Evolutionary conservation across 768 basidiomycete genomes (phyloP).

Genomic region (Tylopilus rubrobrunneus): DNA sequence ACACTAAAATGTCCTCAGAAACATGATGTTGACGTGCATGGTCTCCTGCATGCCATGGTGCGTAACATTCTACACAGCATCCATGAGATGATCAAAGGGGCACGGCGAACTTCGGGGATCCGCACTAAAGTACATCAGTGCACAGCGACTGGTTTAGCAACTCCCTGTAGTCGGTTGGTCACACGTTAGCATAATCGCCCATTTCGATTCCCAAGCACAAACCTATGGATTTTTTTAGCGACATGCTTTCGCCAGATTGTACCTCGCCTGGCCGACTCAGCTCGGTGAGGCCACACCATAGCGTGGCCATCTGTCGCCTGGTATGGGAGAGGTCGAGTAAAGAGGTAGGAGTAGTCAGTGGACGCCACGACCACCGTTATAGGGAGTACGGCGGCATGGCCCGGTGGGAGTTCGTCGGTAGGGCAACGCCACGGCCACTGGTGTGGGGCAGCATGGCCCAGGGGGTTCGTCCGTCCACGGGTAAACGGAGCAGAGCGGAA

Average conservation of each 20-base stretch:
- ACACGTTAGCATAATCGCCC: conserved; percentile 19
- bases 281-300: too few species aligned
- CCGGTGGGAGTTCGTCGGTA: too few species aligned
- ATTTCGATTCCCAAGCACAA: conserved; percentile 14
- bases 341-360: too few species aligned
- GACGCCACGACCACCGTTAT: too few species aligned
- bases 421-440: too few species aligned
- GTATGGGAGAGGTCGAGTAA: too few species aligned
- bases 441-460: too few species aligned
- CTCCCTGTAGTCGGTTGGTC: conserved; percentile 7
- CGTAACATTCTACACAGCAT: background rate
- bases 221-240: conserved; percentile 13
- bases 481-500: too few species aligned
- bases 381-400: too few species aligned
- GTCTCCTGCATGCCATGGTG: conserved; percentile 4
- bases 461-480: too few species aligned
- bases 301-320: too few species aligned
- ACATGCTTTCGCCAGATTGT: too few species aligned
- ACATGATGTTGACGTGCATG: background rate
- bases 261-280: conserved; percentile 16
- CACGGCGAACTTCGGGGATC: conserved; percentile 5
- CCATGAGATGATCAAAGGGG: conserved; percentile 9
- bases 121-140: conserved; percentile 6
- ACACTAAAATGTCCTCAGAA: conserved; percentile 3
- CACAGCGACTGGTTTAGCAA: conserved; percentile 9